A percentile compares a stretch with the other conserved stretches of the same genome.
These are phyloP conservation scores for Hypholoma fasciculare DNA, from an alignment of 768 basidiomycete species.

Conservation along the genomic window DNA sequence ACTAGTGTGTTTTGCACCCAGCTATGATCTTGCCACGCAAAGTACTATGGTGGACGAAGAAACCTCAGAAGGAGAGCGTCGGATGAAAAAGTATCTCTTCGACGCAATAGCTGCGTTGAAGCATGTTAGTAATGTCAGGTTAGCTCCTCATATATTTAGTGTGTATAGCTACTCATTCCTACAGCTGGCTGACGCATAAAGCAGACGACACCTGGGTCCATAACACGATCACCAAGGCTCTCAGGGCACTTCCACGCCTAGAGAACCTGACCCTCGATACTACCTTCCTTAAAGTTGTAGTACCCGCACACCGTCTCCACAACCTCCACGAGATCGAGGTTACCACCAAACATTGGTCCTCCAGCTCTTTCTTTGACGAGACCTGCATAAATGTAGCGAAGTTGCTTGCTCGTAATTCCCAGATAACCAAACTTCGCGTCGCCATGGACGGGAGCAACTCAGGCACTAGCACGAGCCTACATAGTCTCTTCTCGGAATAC, in stretches of 20 bases:
- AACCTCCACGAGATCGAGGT: neutral
- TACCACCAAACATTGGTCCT: neutral
- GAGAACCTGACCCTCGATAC: neutral
- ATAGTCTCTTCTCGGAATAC: neutral
- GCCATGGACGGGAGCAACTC: neutral
- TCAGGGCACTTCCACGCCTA: constrained; percentile 1
- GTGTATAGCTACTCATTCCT: neutral
- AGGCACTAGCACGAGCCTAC: neutral
- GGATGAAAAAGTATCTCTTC: constrained; percentile 6
- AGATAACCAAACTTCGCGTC: neutral
- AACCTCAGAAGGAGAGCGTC: constrained; percentile 1
- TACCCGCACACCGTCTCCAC: constrained; percentile 1
- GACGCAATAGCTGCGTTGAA: constrained; percentile 7
- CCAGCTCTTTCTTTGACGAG: neutral
- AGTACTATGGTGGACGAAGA: neutral
- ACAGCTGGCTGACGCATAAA: constrained; percentile 4
- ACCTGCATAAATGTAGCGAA: neutral
- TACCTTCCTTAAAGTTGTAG: neutral
- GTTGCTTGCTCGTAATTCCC: neutral
- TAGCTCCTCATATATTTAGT: neutral
- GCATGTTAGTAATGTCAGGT: constrained; percentile 8
- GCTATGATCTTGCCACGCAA: neutral
- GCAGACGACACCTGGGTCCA: constrained; percentile 9
- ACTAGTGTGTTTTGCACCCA: neutral
- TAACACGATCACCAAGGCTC: constrained; percentile 4